phyloP scores from a whole-genome alignment of 495 filamentous ascomycete genomes.

The Melanomma pulvis-pyrius region DNA sequence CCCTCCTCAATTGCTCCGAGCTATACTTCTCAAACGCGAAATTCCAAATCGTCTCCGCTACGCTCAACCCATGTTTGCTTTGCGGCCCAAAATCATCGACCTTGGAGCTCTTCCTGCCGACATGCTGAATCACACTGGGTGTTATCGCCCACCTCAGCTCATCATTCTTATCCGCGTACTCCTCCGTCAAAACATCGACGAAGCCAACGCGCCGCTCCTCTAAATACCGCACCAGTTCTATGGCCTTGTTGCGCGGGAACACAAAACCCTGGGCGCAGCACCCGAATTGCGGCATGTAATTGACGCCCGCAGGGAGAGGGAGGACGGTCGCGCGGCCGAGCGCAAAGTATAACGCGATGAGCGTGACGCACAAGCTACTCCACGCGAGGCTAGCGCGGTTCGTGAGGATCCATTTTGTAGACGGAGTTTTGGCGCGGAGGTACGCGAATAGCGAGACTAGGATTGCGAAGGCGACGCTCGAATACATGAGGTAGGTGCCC shows the following conservation, averaged over 20 bases:
- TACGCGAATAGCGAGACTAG: background rate
- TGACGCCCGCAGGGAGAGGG: constrained; percentile 47
- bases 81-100: constrained; percentile 29
- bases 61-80: constrained; percentile 27
- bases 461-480: constrained; percentile 27
- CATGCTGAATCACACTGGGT: constrained; percentile 57
- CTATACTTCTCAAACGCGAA: constrained; percentile 48
- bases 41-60: constrained; percentile 49
- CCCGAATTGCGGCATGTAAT: constrained; percentile 55
- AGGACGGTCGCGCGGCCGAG: constrained; percentile 48
- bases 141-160: constrained; percentile 54
- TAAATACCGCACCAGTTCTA: constrained; percentile 37
- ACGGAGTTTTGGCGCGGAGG: constrained; percentile 15
- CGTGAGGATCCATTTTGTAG: background rate
- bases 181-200: constrained; percentile 54
- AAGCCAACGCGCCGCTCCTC: constrained; percentile 36
- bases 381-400: constrained; percentile 29
- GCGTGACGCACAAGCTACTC: constrained; percentile 34
- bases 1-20: constrained; percentile 20
- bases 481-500: constrained; percentile 47
- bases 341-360: constrained; percentile 46
- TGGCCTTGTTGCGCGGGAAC: constrained; percentile 47
- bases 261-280: constrained; percentile 55
- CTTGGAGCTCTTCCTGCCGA: constrained; percentile 49
- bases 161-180: constrained; percentile 47